phyloP scores from a whole-genome alignment of 2,329 filamentous ascomycete species.

The Talaromyces sp. region DNA sequence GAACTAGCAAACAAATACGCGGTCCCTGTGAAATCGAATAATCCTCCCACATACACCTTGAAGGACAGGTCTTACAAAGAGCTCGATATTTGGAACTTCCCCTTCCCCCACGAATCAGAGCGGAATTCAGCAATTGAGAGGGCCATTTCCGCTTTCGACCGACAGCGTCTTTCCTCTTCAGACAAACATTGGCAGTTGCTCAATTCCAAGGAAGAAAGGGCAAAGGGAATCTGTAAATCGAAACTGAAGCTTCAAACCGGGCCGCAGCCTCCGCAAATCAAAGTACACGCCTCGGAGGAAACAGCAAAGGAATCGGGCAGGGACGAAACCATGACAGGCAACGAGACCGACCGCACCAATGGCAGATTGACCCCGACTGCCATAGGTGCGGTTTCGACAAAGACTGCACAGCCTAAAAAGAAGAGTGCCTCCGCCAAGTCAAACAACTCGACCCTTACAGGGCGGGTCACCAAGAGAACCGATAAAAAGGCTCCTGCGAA shows the following conservation, averaged over 20 bases:
- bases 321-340: constrained; percentile 30
- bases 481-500: constrained; percentile 35
- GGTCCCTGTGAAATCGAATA: constrained; percentile 20
- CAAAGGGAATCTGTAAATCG: constrained; percentile 58
- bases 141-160: constrained; percentile 60
- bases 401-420: constrained; percentile 27
- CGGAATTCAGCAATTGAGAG: constrained; percentile 58
- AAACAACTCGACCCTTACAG: constrained; percentile 44
- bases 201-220: constrained; percentile 56
- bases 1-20: constrained; percentile 51
- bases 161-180: constrained; percentile 54
- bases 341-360: constrained; percentile 33
- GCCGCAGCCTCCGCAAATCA: constrained; percentile 35
- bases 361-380: constrained; percentile 24
- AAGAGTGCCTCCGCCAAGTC: constrained; percentile 37
- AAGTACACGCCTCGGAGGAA: constrained; percentile 34
- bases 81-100: constrained; percentile 58
- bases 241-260: constrained; percentile 49
- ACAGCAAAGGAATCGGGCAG: constrained; percentile 18
- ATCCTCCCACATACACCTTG: constrained; percentile 40
- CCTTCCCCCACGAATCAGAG: constrained; percentile 52
- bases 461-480: constrained; percentile 44
- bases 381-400: constrained; percentile 23
- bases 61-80: constrained; percentile 58
- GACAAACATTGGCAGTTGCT: constrained; percentile 61